Evolutionary conservation across 768 basidiomycete species (phyloP).

Genomic region (Dendrothele bispora): DNA sequence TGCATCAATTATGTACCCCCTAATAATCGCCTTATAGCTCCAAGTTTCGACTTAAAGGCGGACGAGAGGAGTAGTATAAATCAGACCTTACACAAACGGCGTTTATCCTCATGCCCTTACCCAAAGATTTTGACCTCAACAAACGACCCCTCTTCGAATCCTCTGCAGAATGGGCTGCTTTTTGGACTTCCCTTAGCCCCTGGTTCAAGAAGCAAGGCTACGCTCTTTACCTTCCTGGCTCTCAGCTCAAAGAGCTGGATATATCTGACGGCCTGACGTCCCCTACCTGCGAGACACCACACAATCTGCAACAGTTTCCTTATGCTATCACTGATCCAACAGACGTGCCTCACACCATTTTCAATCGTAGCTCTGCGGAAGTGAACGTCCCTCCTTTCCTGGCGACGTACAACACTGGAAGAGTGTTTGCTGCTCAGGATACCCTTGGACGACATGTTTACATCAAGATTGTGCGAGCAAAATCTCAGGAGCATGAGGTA

Average conservation of each 20-base stretch:
- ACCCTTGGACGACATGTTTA: background rate
- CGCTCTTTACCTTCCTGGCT: constrained; percentile 1
- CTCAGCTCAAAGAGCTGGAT: background rate
- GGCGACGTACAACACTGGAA: constrained; percentile 3
- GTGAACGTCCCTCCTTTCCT: constrained; percentile 1
- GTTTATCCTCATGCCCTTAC: too few relatives aligned
- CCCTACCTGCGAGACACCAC: background rate
- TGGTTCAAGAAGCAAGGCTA: constrained; percentile 4
- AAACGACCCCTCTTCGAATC: constrained; percentile 3
- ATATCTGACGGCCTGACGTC: constrained; percentile 3
- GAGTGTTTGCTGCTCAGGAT: constrained; percentile 6
- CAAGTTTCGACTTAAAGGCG: too few relatives aligned
- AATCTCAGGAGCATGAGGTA: constrained; percentile 1
- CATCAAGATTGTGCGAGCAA: constrained; percentile 1
- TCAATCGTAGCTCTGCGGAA: background rate
- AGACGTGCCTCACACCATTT: background rate
- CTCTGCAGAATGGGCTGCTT: constrained; percentile 2
- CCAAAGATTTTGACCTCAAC: constrained; percentile 2
- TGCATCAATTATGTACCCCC: too few relatives aligned
- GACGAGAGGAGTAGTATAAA: too few relatives aligned
- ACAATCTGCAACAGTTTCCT: background rate
- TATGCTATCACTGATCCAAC: background rate
- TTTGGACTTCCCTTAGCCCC: constrained; percentile 1
- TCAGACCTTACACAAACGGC: too few relatives aligned
- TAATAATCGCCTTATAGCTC: too few relatives aligned